Evolutionary conservation across 495 filamentous ascomycete species (phyloP).

Genomic region (Penicillium lagena): DNA sequence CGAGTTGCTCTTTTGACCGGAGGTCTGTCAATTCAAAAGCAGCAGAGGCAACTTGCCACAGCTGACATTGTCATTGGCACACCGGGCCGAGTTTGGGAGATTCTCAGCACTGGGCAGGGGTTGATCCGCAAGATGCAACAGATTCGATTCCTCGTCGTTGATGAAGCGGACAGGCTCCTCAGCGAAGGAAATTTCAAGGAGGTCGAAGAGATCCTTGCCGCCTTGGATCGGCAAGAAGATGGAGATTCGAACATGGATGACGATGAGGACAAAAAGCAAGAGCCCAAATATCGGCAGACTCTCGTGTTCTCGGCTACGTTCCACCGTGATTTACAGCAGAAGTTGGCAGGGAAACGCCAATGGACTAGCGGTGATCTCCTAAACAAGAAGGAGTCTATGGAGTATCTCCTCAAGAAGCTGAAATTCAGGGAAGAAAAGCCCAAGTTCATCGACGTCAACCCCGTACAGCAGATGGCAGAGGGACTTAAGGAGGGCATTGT

Average conservation of each 20-base stretch:
- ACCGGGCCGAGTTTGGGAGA: constrained; percentile 90
- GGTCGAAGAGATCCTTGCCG: constrained; percentile 72
- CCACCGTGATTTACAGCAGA: constrained; percentile 81
- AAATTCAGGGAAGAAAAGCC: constrained; percentile 78
- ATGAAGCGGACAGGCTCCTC: constrained; percentile 89
- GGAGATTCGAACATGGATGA: constrained; percentile 33
- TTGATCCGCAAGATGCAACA: constrained; percentile 56
- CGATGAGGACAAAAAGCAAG: constrained; percentile 16
- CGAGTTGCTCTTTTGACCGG: constrained; percentile 81
- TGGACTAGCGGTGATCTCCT: constrained; percentile 49
- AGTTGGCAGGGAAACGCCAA: constrained; percentile 70
- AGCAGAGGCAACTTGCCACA: constrained; percentile 65
- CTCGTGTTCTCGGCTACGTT: constrained; percentile 97
- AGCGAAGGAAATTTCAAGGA: constrained; percentile 96
- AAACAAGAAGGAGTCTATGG: constrained; percentile 74
- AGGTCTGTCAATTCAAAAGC: constrained; percentile 87
- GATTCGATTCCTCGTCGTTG: constrained; percentile 79
- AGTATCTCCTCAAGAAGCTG: constrained; percentile 84
- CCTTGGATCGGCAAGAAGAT: constrained; percentile 55
- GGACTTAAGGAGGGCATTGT: constrained; percentile 83
- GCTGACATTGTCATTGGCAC: constrained; percentile 91
- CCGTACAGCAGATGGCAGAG: constrained; percentile 76
- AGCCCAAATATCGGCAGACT: constrained; percentile 50
- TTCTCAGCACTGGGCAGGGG: constrained; percentile 63
- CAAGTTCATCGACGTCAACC: constrained; percentile 89